Evolutionary conservation across 2,329 filamentous ascomycete species (phyloP), one percentile per base, ranked within the genome.

Genomic region (Botryosphaeria agaves): DNA sequence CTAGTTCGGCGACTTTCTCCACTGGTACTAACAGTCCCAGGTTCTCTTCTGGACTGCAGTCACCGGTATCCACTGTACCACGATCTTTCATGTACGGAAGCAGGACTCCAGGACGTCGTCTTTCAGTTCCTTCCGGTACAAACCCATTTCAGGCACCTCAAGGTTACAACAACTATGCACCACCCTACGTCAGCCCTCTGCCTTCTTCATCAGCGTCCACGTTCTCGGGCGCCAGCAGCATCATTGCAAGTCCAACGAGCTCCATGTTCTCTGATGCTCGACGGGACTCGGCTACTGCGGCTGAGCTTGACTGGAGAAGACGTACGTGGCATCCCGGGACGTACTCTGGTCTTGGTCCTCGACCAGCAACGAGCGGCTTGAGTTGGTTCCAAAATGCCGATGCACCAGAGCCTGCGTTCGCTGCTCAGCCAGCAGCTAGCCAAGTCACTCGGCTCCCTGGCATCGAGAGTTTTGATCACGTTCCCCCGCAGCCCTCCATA

Each of bases 251-350:
- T 63, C 83, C 83, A 4, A 78, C 72, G 1, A 66, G 59, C 25
- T 71, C 74, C 0, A 63, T 66, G 0, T 70, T 74, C 19, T 12
- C 14, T 7, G 76, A 72, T 53, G 65, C 69, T 4, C 61, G 76
- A 18, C 64, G 76, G 25, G 78, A 84, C 24, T 78, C 79, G 0
- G 59, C 66, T 6, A 70, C 65, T 30, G 59, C 63, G 14, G 57
- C 68, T 1, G 83, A 92, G 38, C 75, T 83, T 25, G 78, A 81
- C 32, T 81, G 75, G 69, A 72, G 84, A 38, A 66, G 85, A 37
- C 70, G 84, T 31, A 94, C 85, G 3, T 94, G 85, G 85, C 85
- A 94, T 52, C 81, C 83, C 1, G 80, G 83, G 37, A 78, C 73
- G 7, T 61, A 63, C 35, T 65, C 69, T 11, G 67, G 66, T 38